phyloP scores from a whole-genome alignment of 108 stramenopile genomes.

The Aurantiochytrium sp. region DNA sequence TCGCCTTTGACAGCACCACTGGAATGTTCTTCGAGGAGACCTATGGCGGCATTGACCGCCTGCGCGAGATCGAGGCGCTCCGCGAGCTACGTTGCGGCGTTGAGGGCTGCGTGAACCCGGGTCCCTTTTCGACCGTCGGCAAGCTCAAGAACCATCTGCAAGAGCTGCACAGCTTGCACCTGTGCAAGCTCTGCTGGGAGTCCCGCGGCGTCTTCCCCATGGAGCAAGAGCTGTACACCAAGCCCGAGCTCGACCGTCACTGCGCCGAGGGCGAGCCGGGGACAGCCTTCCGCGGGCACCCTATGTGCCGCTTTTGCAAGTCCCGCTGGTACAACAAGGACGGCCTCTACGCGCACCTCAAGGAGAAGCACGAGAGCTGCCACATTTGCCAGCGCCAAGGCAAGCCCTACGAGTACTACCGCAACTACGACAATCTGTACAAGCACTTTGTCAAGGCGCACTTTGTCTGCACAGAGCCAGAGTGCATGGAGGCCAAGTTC shows the following conservation, averaged over 20 bases:
- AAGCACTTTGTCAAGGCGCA: constrained; percentile 77
- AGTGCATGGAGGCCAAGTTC: constrained; percentile 72
- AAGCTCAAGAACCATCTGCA: constrained; percentile 69
- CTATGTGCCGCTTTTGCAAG: constrained; percentile 75
- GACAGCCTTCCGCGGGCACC: constrained; percentile 71
- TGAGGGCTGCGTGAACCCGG: not conserved
- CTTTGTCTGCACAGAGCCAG: constrained; percentile 67
- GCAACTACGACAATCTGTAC: constrained; percentile 65
- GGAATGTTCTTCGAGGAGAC: constrained; percentile 15
- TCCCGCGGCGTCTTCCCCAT: constrained; percentile 74
- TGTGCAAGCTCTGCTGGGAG: constrained; percentile 73
- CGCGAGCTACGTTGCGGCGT: not conserved
- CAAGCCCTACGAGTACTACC: constrained; percentile 73
- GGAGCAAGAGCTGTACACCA: constrained; percentile 62
- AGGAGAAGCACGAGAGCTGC: constrained; percentile 81
- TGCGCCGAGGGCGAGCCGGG: constrained; percentile 49
- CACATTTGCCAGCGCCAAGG: constrained; percentile 73
- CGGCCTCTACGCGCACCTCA: constrained; percentile 72
- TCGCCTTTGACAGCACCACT: not conserved
- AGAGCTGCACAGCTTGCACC: constrained; percentile 53
- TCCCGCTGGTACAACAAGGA: constrained; percentile 67
- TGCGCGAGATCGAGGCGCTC: not conserved
- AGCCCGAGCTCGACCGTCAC: constrained; percentile 64
- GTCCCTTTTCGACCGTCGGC: constrained; percentile 28
- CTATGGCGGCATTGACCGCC: not conserved